phyloP scores from a whole-genome alignment of 2,329 filamentous ascomycete species.

The Elsinoe necatrix region DNA sequence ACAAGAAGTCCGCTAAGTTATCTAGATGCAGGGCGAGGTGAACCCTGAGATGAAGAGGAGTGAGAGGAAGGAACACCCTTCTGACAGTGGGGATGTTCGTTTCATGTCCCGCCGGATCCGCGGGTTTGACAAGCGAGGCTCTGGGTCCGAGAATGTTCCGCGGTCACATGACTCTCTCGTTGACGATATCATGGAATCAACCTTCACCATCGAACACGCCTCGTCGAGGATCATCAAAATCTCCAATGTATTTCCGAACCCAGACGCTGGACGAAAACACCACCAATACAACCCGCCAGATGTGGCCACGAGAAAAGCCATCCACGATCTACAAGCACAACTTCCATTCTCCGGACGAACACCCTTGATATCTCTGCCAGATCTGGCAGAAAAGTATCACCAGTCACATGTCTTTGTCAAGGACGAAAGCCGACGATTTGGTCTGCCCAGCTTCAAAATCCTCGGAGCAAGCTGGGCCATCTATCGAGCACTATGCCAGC shows the following conservation, averaged over 20 bases:
- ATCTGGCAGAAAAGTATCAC: constrained; percentile 50
- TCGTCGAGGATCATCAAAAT: background rate
- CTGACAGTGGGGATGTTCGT: background rate
- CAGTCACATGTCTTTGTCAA: constrained; percentile 57
- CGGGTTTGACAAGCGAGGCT: background rate
- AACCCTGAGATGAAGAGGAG: background rate
- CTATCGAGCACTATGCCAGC: constrained; percentile 47
- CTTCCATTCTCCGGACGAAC: constrained; percentile 52
- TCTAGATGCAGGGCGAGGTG: background rate
- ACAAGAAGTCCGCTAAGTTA: background rate
- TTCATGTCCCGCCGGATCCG: background rate
- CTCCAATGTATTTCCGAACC: background rate
- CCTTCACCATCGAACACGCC: background rate
- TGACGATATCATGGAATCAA: background rate
- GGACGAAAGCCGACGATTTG: constrained; percentile 60
- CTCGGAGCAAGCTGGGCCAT: constrained; percentile 69
- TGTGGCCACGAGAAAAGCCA: constrained; percentile 12
- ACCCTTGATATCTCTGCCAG: constrained; percentile 45
- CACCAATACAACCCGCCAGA: background rate
- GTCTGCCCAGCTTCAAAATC: constrained; percentile 70
- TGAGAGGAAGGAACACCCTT: background rate
- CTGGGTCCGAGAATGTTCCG: background rate
- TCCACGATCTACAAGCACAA: constrained; percentile 45
- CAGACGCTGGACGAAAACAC: background rate
- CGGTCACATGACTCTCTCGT: background rate